Evolutionary conservation across 305 asterid species (phyloP), one percentile per base, ranked within the genome.

Genomic region (Solanum hybrid): DNA sequence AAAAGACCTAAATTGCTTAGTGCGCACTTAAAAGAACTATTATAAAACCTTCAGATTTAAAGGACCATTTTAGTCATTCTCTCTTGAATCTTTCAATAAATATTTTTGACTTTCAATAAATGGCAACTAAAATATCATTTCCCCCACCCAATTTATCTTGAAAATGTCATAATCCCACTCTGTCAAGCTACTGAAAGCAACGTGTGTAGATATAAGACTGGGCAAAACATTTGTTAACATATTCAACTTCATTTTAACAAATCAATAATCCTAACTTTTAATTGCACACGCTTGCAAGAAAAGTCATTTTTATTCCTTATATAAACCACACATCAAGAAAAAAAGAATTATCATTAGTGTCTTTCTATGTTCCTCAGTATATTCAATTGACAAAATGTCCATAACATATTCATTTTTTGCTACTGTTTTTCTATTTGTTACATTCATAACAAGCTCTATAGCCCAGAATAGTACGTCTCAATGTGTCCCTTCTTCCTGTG

Each of bases 401-500:
- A 20, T n/a, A 57, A 57, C 22, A 85, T 0, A 7, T 61, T 32
- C 27, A 3, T 3, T 51, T 57, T 57, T 31, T 11, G 88, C 45
- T 57, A 17, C 22, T 10, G 22, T 31, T 85, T 57, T 85, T 11
- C 11, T 85, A 31, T 20, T 85, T 85, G 77, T 57, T 11, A 85
- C 75, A 31, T 86, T 37, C 45, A 33, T 80, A 68, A 87, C 34
- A 10, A 6, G 17, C 13, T 90, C 45, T 72, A 7, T 31, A 80
- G 90, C 89, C 34, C 45, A 80, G n/a, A 80, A 4, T 41, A 39
- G n/a, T 31, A 34, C 33, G 0, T 70, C 77, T 70, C 77, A 24
- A 70, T 31, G 68, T 17, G 70, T 51, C 77, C 77, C 90, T 65
- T 73, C 91, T 37, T 89, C 90, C 33, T 91, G 92, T 38, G 91